These are phyloP conservation scores for Xanthoparmelia taractica DNA, from an alignment of 495 filamentous ascomycete genomes.

Conservation along the genomic window DNA sequence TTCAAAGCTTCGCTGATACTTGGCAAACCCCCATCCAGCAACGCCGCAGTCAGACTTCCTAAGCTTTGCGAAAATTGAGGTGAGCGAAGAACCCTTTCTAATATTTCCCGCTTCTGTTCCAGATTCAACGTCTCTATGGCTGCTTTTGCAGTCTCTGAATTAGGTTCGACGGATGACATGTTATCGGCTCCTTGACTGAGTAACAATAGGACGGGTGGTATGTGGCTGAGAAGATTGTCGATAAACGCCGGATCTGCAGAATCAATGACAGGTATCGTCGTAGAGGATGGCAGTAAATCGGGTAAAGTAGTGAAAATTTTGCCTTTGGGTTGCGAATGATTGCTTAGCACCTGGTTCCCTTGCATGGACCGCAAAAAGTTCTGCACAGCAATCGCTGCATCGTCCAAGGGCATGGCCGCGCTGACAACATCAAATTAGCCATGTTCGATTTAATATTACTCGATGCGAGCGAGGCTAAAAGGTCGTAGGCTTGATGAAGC, in stretches of 20 bases:
- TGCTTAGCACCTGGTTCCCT: constrained; percentile 39
- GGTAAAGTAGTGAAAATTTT: constrained; percentile 75
- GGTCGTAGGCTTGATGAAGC: neutral
- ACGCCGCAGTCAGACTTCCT: constrained; percentile 71
- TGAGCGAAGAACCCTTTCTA: constrained; percentile 76
- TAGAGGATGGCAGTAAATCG: constrained; percentile 70
- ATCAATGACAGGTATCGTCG: constrained; percentile 71
- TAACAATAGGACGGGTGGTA: constrained; percentile 67
- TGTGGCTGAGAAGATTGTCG: constrained; percentile 64
- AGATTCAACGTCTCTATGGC: constrained; percentile 66
- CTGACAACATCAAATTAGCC: constrained; percentile 28
- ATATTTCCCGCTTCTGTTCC: constrained; percentile 70
- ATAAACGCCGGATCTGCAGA: constrained; percentile 54
- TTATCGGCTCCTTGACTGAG: constrained; percentile 60
- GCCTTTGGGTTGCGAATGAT: constrained; percentile 40
- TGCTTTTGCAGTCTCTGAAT: constrained; percentile 56
- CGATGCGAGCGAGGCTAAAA: neutral
- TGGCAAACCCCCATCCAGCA: constrained; percentile 87
- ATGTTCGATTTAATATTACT: neutral
- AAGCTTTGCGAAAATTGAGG: constrained; percentile 88
- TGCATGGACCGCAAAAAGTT: constrained; percentile 83
- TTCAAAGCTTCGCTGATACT: constrained; percentile 80
- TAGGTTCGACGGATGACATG: constrained; percentile 52
- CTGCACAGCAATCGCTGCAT: constrained; percentile 59
- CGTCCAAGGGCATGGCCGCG: constrained; percentile 35